Percentiles rank a stretch among this genome's conserved stretches.
These are phyloP conservation scores for Pisolithus sp. DNA, from an alignment of 768 basidiomycete genomes.

Conservation along the genomic window DNA sequence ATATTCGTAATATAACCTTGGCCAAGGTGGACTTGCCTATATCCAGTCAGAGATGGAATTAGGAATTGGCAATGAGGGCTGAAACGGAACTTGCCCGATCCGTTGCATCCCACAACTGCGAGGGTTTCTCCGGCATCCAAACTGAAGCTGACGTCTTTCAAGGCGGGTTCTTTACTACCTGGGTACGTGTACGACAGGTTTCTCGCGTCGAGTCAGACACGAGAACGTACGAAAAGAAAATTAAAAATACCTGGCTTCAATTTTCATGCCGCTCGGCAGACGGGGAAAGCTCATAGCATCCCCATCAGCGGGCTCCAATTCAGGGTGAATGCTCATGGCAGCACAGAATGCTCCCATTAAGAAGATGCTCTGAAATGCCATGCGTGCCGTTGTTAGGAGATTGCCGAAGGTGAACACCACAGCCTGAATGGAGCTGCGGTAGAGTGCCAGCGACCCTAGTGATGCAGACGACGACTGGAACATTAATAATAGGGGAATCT, in stretches of 20 bases:
- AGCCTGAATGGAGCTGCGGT: slow-evolving; percentile 71
- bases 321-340: slow-evolving; percentile 63
- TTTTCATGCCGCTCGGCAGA: slow-evolving; percentile 52
- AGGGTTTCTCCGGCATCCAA: slow-evolving; percentile 72
- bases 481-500: slow-evolving; percentile 74
- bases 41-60: background rate
- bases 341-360: slow-evolving; percentile 83
- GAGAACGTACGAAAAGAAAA: slow-evolving; percentile 4
- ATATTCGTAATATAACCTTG: slow-evolving; percentile 70
- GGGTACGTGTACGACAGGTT: slow-evolving; percentile 76
- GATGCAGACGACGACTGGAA: slow-evolving; percentile 68
- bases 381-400: slow-evolving; percentile 54
- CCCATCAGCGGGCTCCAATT: slow-evolving; percentile 55
- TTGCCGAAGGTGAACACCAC: slow-evolving; percentile 61
- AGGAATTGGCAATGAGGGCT: slow-evolving; percentile 8
- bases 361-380: slow-evolving; percentile 83
- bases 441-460: slow-evolving; percentile 75
- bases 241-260: slow-evolving; percentile 56
- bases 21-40: slow-evolving; percentile 84
- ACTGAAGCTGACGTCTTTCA: slow-evolving; percentile 63
- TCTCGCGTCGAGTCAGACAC: slow-evolving; percentile 28
- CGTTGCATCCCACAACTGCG: slow-evolving; percentile 82
- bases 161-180: slow-evolving; percentile 57
- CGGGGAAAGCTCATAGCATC: slow-evolving; percentile 44
- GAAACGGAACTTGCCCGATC: slow-evolving; percentile 51